A percentile compares a stretch with the other conserved stretches of the same genome.
These are phyloP conservation scores for Leccinum rimulosum DNA, from an alignment of 768 basidiomycete species.

Conservation along the genomic window DNA sequence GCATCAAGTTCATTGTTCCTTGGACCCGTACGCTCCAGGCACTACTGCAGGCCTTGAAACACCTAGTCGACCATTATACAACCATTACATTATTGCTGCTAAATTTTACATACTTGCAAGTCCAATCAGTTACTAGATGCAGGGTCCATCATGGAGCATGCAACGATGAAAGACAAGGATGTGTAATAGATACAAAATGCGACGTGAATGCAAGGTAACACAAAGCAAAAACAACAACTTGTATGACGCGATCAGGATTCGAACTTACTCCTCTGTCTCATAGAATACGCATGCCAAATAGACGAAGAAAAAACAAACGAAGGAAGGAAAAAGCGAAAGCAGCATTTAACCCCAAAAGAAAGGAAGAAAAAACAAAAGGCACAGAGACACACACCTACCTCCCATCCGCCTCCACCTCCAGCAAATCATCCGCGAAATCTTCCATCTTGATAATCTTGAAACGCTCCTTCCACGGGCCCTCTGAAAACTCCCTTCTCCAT, in stretches of 20 bases:
- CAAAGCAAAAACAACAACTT: slow-evolving; percentile 1
- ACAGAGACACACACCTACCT: slow-evolving; percentile 7
- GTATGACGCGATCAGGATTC: neutral
- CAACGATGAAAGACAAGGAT: neutral
- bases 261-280: neutral
- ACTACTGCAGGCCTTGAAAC: too few relatives aligned
- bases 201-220: slow-evolving; percentile 5
- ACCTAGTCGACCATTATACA: too few relatives aligned
- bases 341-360: neutral
- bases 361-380: neutral
- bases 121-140: neutral
- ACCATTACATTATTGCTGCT: too few relatives aligned
- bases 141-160: neutral
- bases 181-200: slow-evolving; percentile 12
- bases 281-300: neutral
- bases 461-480: slow-evolving; percentile 37
- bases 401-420: slow-evolving; percentile 40
- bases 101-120: neutral
- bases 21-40: neutral
- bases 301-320: neutral
- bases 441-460: slow-evolving; percentile 65
- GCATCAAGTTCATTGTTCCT: too few relatives aligned
- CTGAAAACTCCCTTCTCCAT: slow-evolving; percentile 74
- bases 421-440: slow-evolving; percentile 58
- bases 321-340: neutral